These are phyloP conservation scores for Begonia masoniana DNA, from an alignment of 306 rosid genomes.

Conservation along the genomic window DNA sequence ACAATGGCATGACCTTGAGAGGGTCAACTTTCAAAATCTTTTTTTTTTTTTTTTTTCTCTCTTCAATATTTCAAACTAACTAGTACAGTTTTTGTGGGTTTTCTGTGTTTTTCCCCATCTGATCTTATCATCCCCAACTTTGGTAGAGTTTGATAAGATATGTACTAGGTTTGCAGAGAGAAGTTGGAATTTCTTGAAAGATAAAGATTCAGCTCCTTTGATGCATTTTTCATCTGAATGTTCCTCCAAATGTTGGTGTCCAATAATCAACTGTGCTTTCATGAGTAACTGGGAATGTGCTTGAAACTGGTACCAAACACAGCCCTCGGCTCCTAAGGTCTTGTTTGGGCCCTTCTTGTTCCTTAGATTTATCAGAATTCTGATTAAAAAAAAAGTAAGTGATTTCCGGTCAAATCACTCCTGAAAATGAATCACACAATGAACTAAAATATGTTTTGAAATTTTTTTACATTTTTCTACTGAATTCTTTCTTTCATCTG, in stretches of 20 bases:
- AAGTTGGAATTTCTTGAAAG: too few relatives aligned
- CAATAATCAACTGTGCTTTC: conserved; percentile 88
- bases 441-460: too few relatives aligned
- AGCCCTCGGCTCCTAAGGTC: conserved; percentile 91
- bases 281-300: conserved; percentile 83
- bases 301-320: conserved; percentile 88
- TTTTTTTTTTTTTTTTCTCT: too few relatives aligned
- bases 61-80: too few relatives aligned
- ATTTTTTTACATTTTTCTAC: too few relatives aligned
- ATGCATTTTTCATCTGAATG: conserved; percentile 42
- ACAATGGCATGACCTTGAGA: conserved; percentile 14
- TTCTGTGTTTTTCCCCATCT: conserved; percentile 7
- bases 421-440: too few relatives aligned
- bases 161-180: conserved; percentile 22
- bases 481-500: too few relatives aligned
- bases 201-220: too few relatives aligned
- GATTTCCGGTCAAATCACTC: too few relatives aligned
- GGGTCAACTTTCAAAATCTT: too few relatives aligned
- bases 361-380: conserved; percentile 64
- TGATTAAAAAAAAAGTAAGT: conserved; percentile 11
- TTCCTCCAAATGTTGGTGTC: conserved; percentile 89
- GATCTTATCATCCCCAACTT: conserved; percentile 62
- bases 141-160: conserved; percentile 55
- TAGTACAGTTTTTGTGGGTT: conserved; percentile 23
- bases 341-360: conserved; percentile 57